Conservation (phyloP, 495 filamentous ascomycete species). For the Terfezia boudieri region DNA sequence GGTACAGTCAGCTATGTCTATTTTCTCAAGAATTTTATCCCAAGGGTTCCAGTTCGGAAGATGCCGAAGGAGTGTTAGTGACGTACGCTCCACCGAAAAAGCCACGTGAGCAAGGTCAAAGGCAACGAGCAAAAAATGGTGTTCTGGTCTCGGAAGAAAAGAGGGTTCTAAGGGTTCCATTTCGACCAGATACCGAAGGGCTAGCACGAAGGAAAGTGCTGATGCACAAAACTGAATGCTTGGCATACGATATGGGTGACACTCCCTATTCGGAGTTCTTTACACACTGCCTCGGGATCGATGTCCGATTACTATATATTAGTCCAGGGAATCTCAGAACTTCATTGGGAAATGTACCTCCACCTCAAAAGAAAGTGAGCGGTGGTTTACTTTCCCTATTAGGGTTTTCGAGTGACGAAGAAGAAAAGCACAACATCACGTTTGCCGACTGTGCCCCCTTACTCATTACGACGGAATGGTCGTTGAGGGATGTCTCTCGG, state of each 20-base stretch:
- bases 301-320: slow-evolving; percentile 6
- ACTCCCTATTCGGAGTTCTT: slow-evolving; percentile 6
- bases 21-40: slow-evolving; percentile 1
- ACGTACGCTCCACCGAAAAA: slow-evolving; percentile 1
- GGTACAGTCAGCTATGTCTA: slow-evolving; percentile 8
- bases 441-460: slow-evolving; percentile 69
- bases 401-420: neutral
- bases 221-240: neutral
- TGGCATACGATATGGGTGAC: slow-evolving; percentile 2
- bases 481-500: slow-evolving; percentile 38
- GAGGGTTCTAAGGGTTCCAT: neutral
- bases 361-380: neutral
- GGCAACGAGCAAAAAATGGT: neutral
- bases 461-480: slow-evolving; percentile 47
- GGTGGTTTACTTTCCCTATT: neutral
- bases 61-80: neutral
- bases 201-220: neutral
- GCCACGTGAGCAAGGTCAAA: slow-evolving; percentile 1
- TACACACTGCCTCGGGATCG: slow-evolving; percentile 6
- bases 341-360: slow-evolving; percentile 8
- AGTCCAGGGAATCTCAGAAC: slow-evolving; percentile 1
- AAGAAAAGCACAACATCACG: slow-evolving; percentile 25
- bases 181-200: slow-evolving; percentile 3
- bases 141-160: neutral
- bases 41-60: slow-evolving; percentile 1